Base-by-base conservation (phyloP, 495 filamentous ascomycete genomes). In the Hyaloscypha finlandica region DNA sequence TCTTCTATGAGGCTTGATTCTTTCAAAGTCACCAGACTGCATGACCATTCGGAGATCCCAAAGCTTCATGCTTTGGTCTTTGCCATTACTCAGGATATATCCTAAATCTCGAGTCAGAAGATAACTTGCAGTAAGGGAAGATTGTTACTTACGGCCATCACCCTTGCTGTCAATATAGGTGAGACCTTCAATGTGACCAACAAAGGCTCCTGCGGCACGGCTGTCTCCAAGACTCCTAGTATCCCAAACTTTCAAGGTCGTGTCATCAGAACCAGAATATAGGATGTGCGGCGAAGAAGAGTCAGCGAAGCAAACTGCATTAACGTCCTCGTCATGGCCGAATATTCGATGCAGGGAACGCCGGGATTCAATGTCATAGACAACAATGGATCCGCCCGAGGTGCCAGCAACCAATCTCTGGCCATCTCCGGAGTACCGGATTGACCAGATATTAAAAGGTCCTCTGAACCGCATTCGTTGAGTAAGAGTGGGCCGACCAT, bases 91-190 rank as follows among this genome's bases (percentile, higher is more conserved):
- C 8, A 99, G 83, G 9, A 98, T 89, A 73, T 97, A 99, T 73
- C 72, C 68, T 73, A 63, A 19, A n/a, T 20, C 0, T 16, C 8
- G 33, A 29, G 31, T 70, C 22, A 70, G 54, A 22, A 16, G 48
- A n/a, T 8, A 48, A 9, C 22, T 65, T 16, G 53, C 32, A 9
- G 20, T 20, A 4, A 52, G 25, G 30, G 19, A 8, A 32, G 6
- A 1, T 22, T 25, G 12, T 29, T 29, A 69, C 52, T 58, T 52
- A 73, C 95, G 85, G 9, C 95, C 95, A 74, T 99, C 95, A 59
- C 93, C 93, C 78, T 98, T 99, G 78, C 89, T 94, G 77, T 98
- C 94, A 63, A 99, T 89, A 72, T 97, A 97, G 0, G 95, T 99
- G 3, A 99, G 73, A 16, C 95, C 95, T 75, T 99, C 93, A 12